Base-by-base conservation (phyloP, 2,329 filamentous ascomycete species). In the Fusarium sp. region DNA sequence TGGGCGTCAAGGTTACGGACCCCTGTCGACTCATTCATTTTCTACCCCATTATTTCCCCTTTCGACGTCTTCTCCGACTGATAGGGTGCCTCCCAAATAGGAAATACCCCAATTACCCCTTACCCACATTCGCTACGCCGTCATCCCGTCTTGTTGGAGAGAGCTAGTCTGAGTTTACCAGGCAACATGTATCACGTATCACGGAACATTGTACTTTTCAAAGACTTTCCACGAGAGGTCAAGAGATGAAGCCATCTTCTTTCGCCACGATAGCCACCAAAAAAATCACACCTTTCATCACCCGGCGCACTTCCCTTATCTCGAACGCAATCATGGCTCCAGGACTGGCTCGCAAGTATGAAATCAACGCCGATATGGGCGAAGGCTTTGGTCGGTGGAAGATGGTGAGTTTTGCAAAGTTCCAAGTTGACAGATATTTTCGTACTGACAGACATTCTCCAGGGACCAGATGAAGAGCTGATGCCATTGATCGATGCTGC, bases 401-500 rank as follows among this genome's bases (percentile, higher is more conserved):
- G 13, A 62, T 67, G 58, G 64, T 63, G 61, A 66, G 34, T 50
- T 2, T 27, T 23, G 5, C 0, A n/a, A 37, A 37, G 0, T 25
- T 0, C 27, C 14, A 11, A 37, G 5, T n/a, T 8, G 8, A n/a
- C 5, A 37, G 20, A 6, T 10, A 2, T 4, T 18, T 25, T 8
- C 10, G 25, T 34, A 14, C 27, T 57, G n/a, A 57, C 48, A 8
- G 30, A 37, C 18, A 32, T 37, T 6, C 3, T 25, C 20, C 18
- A 57, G 54, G 54, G 54, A 18, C 89, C 89, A 5, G 90, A 92
- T 72, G 87, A 89, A 58, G 88, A 92, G 66, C 81, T 92, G 16
- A 88, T 92, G 68, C 87, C 88, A 3, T 81, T 90, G 48, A 90
- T 92, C 72, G 89, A 92, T 77, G 87, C 89, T 76, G 90, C 90